These are phyloP conservation scores for Sutorius australiensis DNA, from an alignment of 768 basidiomycete genomes.

Conservation along the genomic window DNA sequence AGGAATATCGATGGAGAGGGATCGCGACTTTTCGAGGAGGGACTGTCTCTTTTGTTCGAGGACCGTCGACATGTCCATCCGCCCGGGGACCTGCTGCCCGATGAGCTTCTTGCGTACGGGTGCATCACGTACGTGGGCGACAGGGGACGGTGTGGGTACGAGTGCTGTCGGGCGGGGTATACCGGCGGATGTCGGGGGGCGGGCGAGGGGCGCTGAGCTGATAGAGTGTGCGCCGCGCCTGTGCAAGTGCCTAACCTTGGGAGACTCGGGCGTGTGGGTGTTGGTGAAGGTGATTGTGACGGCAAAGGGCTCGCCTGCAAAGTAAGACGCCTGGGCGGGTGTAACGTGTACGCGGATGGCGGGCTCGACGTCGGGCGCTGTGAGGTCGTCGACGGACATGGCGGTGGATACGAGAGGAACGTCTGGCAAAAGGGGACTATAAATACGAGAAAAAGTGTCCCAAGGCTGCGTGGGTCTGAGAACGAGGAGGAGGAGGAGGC, in stretches of 20 bases:
- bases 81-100: conserved; percentile 40
- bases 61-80: conserved; percentile 43
- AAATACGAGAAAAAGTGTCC: background rate
- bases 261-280: conserved; percentile 51
- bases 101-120: conserved; percentile 52
- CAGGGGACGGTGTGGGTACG: conserved; percentile 18
- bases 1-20: conserved; percentile 62
- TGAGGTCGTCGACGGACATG: conserved; percentile 21
- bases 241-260: conserved; percentile 42
- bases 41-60: conserved; percentile 53
- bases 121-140: conserved; percentile 27
- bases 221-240: conserved; percentile 76
- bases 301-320: conserved; percentile 85
- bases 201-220: conserved; percentile 75
- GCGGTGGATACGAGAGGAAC: background rate
- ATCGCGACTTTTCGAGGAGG: conserved; percentile 48
- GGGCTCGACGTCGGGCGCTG: conserved; percentile 34
- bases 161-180: conserved; percentile 40
- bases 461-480: background rate
- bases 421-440: background rate
- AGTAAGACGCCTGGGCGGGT: conserved; percentile 85
- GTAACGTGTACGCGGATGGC: conserved; percentile 66
- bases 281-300: conserved; percentile 88
- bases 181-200: conserved; percentile 81
- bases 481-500: background rate